These are phyloP conservation scores for Pseudogymnoascus sp. DNA, from an alignment of 2,329 filamentous ascomycete species.

Conservation along the genomic window DNA sequence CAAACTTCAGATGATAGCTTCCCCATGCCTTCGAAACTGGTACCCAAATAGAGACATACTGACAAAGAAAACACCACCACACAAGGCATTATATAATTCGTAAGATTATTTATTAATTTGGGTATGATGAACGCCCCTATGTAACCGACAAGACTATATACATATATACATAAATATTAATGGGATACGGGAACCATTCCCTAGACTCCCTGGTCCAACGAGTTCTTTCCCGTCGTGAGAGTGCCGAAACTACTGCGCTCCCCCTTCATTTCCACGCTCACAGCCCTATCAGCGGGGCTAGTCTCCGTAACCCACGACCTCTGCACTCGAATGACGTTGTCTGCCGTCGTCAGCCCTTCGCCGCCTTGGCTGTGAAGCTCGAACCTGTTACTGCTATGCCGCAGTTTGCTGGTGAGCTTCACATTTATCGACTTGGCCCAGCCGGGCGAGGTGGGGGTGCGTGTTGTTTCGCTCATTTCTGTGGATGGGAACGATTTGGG, in stretches of 20 bases:
- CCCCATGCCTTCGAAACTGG: background rate
- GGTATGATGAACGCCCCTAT: background rate
- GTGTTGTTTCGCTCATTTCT: background rate
- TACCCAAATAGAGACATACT: background rate
- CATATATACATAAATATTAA: background rate
- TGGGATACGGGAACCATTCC: background rate
- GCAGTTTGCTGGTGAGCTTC: background rate
- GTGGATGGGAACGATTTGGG: constrained; percentile 13
- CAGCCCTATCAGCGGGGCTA: background rate
- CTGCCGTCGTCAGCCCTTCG: background rate
- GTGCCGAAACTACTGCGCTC: background rate
- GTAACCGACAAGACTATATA: background rate
- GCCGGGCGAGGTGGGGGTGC: background rate
- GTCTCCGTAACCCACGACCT: constrained; percentile 4
- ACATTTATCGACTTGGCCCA: background rate
- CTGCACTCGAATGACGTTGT: background rate
- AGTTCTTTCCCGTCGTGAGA: background rate
- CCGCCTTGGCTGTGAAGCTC: background rate
- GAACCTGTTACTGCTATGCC: background rate
- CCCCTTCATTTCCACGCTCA: background rate
- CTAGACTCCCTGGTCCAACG: background rate
- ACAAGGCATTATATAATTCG: background rate
- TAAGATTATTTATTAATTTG: constrained; percentile 1
- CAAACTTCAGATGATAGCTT: background rate
- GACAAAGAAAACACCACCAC: background rate